Percentiles rank a stretch among this genome's conserved stretches.
phyloP scores from a whole-genome alignment of 108 stramenopile species.

The Nitzschia sp. region DNA sequence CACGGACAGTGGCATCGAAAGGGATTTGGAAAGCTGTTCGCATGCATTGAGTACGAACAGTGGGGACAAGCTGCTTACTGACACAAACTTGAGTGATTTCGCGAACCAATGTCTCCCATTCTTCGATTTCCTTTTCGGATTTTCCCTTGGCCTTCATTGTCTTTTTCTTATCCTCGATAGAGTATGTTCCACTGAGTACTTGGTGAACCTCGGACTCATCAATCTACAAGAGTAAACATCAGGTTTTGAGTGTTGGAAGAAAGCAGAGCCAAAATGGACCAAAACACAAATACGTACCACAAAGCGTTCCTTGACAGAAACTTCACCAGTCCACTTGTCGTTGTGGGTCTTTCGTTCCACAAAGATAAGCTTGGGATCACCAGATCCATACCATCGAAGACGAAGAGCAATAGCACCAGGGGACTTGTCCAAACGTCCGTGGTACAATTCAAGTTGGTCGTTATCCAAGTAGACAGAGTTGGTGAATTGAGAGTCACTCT shows the following conservation, averaged over 20 bases:
- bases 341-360: conserved; percentile 98
- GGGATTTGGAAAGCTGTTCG: conserved; percentile 97
- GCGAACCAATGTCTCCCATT: conserved; percentile 85
- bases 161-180: conserved; percentile 75
- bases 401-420: conserved; percentile 94
- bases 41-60: conserved; percentile 95
- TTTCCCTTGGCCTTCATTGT: conserved; percentile 84
- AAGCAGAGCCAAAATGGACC: neutral
- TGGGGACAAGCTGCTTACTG: conserved; percentile 92
- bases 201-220: conserved; percentile 76
- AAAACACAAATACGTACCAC: conserved; percentile 58
- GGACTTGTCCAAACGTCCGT: conserved; percentile 92
- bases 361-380: conserved; percentile 85
- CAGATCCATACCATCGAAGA: conserved; percentile 94
- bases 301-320: conserved; percentile 96
- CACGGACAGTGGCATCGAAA: conserved; percentile 94
- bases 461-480: conserved; percentile 92
- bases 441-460: conserved; percentile 91
- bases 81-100: conserved; percentile 89
- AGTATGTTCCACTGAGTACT: conserved; percentile 80
- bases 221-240: conserved; percentile 40
- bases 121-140: conserved; percentile 79
- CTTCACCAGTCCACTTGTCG: conserved; percentile 97
- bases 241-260: neutral
- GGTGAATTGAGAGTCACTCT: conserved; percentile 92